Conservation (phyloP, 2,329 filamentous ascomycete species). For the Cordyceps tenuipes region DNA sequence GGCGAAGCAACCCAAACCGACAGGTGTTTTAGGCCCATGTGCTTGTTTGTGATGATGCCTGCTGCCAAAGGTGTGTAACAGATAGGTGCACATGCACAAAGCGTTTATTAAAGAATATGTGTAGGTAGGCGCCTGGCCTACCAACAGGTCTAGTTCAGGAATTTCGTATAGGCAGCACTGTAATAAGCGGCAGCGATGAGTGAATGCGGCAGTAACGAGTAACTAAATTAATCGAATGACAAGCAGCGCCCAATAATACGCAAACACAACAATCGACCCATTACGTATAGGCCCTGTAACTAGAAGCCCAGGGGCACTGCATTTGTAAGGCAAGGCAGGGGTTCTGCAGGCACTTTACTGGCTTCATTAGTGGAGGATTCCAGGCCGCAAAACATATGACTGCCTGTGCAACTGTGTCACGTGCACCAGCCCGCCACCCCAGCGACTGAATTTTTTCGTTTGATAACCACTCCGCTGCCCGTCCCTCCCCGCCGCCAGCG, state of each 20-base stretch:
- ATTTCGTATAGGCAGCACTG: not conserved
- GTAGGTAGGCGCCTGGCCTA: not conserved
- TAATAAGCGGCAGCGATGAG: not conserved
- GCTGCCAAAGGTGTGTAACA: not conserved
- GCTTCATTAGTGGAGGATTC: not conserved
- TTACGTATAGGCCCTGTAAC: not conserved
- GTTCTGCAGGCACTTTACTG: not conserved
- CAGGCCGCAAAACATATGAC: not conserved
- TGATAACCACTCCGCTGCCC: slow-evolving; percentile 26
- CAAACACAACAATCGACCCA: not conserved
- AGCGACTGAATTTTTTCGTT: slow-evolving; percentile 37
- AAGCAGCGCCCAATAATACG: not conserved
- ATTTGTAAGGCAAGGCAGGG: not conserved
- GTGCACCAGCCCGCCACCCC: slow-evolving; percentile 24
- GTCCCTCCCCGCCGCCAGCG: slow-evolving; percentile 34
- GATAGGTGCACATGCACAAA: not conserved
- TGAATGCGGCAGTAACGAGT: too few species aligned
- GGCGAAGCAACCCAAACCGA: not conserved
- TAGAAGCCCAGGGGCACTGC: not conserved
- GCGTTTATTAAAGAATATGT: not conserved
- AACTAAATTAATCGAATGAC: not conserved
- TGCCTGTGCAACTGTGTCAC: slow-evolving; percentile 21
- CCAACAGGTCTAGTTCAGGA: not conserved
- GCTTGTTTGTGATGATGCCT: not conserved
- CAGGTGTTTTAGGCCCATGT: not conserved